Evolutionary conservation across 805 yeast species (phyloP), one percentile per base, ranked within the genome.

Genomic region (Isabelozyma pseudorhagii): DNA sequence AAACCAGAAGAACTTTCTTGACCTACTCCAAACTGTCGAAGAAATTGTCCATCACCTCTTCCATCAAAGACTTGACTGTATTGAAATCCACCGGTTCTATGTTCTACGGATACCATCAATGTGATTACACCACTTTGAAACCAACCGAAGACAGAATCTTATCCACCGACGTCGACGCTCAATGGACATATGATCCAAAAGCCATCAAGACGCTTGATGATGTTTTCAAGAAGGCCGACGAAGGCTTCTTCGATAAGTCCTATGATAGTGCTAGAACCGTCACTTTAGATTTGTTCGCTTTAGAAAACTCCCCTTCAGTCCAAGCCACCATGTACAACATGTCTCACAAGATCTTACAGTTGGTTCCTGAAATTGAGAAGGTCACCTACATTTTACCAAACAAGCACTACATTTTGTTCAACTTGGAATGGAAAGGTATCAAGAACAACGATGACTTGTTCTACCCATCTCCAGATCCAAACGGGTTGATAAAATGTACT

Each of bases 271-370:
- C 89, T 15, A 80, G 89, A 60, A 74, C 73, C 39, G 78, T 81
- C 60, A 90, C 97, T 1, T 77, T 91, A 60, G 85, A 82, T 48
- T 77, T 78, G 51, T 92, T 92, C 69, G 97, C 97, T 14, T 67
- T 79, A 46, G 97, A 92, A 69, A 83, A 89, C 68, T 89, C 96
- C 8, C 83, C 97, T n/a, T 87, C 96, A 25, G 97, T 92, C 44
- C 97, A 92, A 75, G 97, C 96, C 43, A 92, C 97, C 51, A 93
- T 92, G 97, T 92, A 82, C 78, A 88, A 90, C 78, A 92, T 92
- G 94, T 79, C 88, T 39, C 78, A 82, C 55, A 83, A 81, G 54
- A 89, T 92, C 55, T 78, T 92, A 63, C 75, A 72, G 45, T 62
- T 60, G 46, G 85, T 81, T 49, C 76, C 83, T 3, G 74, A 74